These are phyloP conservation scores for Saccharomyces jurei DNA, from an alignment of 805 yeast species.

Conservation along the genomic window DNA sequence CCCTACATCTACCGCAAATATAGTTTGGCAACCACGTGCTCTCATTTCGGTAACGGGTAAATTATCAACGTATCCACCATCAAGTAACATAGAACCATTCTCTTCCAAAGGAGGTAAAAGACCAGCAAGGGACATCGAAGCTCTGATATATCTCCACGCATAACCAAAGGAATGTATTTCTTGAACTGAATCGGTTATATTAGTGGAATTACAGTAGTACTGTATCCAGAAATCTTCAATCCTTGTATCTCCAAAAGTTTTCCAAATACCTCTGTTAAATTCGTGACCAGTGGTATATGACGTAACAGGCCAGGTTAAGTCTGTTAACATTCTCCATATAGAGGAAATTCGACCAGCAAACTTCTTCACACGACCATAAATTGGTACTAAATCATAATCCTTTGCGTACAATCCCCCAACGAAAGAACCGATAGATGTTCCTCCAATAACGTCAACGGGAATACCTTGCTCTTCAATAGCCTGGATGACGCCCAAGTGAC, in stretches of 20 bases:
- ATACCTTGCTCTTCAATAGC: conserved; percentile 89
- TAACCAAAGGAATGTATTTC: conserved; percentile 88
- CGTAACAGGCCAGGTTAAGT: conserved; percentile 86
- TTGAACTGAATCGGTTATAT: conserved; percentile 90
- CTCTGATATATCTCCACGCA: conserved; percentile 92
- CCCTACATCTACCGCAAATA: conserved; percentile 94
- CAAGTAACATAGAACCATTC: conserved; percentile 86
- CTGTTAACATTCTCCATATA: conserved; percentile 75
- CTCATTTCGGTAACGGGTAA: conserved; percentile 90
- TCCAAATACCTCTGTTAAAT: conserved; percentile 96
- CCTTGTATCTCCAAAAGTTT: conserved; percentile 81
- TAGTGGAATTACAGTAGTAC: conserved; percentile 85
- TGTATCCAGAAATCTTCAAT: conserved; percentile 95
- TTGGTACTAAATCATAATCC: conserved; percentile 85
- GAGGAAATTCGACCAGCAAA: conserved; percentile 78
- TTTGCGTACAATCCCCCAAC: conserved; percentile 92
- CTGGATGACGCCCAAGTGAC: conserved; percentile 85
- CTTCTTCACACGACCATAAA: conserved; percentile 81
- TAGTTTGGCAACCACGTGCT: conserved; percentile 72
- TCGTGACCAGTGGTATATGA: conserved; percentile 96
- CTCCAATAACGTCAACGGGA: conserved; percentile 90
- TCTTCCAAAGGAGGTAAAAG: conserved; percentile 76
- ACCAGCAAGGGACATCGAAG: conserved; percentile 95
- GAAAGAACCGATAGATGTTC: conserved; percentile 93
- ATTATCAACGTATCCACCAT: conserved; percentile 94